These are phyloP conservation scores for Backusella parvicylindrica DNA, from an alignment of 192 early-diverging fungal species.

Conservation along the genomic window DNA sequence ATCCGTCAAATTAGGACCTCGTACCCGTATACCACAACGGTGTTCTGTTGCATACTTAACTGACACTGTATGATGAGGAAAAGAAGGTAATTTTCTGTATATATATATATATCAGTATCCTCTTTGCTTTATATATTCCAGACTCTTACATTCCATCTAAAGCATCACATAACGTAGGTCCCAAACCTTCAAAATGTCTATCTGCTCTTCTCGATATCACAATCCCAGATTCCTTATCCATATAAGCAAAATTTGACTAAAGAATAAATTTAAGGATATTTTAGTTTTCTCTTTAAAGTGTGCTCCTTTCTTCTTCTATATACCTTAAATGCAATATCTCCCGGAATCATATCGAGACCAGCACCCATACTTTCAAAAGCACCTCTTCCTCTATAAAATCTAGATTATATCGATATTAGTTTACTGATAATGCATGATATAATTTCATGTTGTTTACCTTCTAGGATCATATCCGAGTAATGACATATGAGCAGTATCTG, in stretches of 20 bases:
- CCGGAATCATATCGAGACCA: slow-evolving; percentile 31
- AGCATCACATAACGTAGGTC: slow-evolving; percentile 27
- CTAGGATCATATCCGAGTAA: slow-evolving; percentile 33
- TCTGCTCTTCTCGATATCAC: slow-evolving; percentile 30
- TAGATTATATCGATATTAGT: background rate
- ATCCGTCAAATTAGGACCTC: slow-evolving; percentile 30
- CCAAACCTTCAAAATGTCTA: slow-evolving; percentile 31
- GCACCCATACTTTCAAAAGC: slow-evolving; percentile 38
- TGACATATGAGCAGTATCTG: slow-evolving; percentile 35
- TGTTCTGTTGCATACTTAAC: slow-evolving; percentile 37
- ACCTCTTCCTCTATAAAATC: slow-evolving; percentile 33
- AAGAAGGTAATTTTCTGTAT: slow-evolving; percentile 30
- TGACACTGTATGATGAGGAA: slow-evolving; percentile 28
- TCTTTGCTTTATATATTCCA: background rate
- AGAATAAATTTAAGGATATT: background rate
- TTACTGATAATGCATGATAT: background rate
- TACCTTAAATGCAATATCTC: slow-evolving; percentile 38
- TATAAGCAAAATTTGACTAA: slow-evolving; percentile 32
- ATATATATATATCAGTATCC: background rate
- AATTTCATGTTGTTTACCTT: slow-evolving; percentile 7
- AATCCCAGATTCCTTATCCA: slow-evolving; percentile 23
- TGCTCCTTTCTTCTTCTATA: too few species aligned
- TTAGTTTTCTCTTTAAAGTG: background rate
- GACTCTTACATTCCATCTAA: slow-evolving; percentile 24
- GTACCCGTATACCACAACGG: slow-evolving; percentile 32